Conservation (phyloP, 2,329 filamentous ascomycete genomes). For the Lojkania enalia region DNA sequence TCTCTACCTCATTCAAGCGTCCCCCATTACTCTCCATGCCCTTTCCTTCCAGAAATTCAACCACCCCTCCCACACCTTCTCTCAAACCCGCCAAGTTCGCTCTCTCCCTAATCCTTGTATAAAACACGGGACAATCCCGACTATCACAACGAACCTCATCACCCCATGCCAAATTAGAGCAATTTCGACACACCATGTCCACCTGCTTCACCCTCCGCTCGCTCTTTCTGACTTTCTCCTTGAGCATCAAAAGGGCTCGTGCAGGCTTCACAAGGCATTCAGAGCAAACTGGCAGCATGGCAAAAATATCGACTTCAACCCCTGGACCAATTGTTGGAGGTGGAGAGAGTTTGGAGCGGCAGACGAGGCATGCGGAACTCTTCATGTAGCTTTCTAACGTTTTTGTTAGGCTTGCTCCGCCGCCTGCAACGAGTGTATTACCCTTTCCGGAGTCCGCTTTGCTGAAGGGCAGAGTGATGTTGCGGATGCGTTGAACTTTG, state of each 20-base stretch:
- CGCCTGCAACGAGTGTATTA: conserved; percentile 24
- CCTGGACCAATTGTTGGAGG: conserved; percentile 14
- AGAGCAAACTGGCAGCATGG: conserved; percentile 58
- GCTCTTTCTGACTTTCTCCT: conserved; percentile 62
- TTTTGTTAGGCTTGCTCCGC: conserved; percentile 54
- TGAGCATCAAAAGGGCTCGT: conserved; percentile 66
- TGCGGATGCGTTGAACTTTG: conserved; percentile 76
- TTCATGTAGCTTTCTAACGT: conserved; percentile 96
- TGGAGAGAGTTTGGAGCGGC: conserved; percentile 61
- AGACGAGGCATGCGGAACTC: conserved; percentile 77
- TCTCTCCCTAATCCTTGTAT: conserved; percentile 69
- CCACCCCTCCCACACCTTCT: conserved; percentile 28
- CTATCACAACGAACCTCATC: conserved; percentile 88
- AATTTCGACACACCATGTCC: conserved; percentile 75
- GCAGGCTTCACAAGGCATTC: conserved; percentile 60
- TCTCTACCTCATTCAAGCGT: conserved; percentile 4
- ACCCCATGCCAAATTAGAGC: conserved; percentile 70
- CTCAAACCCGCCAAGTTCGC: conserved; percentile 26
- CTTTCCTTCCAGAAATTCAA: conserved; percentile 31
- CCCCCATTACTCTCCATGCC: conserved; percentile 1
- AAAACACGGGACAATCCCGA: conserved; percentile 91
- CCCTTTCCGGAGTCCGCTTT: conserved; percentile 16
- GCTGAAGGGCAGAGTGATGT: conserved; percentile 49
- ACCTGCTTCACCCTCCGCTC: conserved; percentile 69
- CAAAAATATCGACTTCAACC: conserved; percentile 21